Percentiles rank a stretch among this genome's conserved stretches.
These are phyloP conservation scores for Allium sativum DNA, from an alignment of 106 monocot genomes.

Conservation along the genomic window DNA sequence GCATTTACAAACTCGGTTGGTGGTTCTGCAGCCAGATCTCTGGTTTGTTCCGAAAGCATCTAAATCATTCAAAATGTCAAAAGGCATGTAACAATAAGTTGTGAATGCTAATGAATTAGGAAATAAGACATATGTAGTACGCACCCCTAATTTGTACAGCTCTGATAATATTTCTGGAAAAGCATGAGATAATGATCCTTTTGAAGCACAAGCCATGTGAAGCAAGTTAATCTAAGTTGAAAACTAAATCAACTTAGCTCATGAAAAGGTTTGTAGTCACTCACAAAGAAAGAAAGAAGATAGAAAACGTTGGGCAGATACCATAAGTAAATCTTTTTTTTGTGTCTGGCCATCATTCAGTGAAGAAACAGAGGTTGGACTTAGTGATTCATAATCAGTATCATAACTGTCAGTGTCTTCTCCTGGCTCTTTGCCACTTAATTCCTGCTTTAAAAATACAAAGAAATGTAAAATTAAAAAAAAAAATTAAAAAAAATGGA, in stretches of 20 bases:
- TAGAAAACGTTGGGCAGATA: conserved; percentile 15
- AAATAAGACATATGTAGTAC: conserved; percentile 3
- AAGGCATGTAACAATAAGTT: neutral
- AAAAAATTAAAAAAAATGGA: too few species aligned
- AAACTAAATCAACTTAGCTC: conserved; percentile 3
- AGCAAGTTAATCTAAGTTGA: conserved; percentile 67
- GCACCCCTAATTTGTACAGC: conserved; percentile 68
- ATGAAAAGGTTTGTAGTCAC: neutral
- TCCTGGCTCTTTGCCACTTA: conserved; percentile 8
- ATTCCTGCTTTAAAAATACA: conserved; percentile 15
- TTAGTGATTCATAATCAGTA: conserved; percentile 19
- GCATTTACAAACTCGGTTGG: conserved; percentile 35
- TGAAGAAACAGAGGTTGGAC: conserved; percentile 19
- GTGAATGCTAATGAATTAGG: neutral
- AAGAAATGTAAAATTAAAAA: too few species aligned
- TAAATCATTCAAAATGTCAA: conserved; percentile 22
- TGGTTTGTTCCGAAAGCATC: conserved; percentile 82
- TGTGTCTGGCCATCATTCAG: conserved; percentile 33
- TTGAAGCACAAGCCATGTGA: conserved; percentile 62
- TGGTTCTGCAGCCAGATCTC: conserved; percentile 47
- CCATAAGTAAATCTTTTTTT: conserved; percentile 84
- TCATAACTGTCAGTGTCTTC: conserved; percentile 22
- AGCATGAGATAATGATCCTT: conserved; percentile 39
- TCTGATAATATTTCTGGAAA: conserved; percentile 70
- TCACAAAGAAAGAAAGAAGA: neutral